Percentiles rank a stretch among this genome's conserved stretches.
Conservation (phyloP, 306 rosid genomes). For the Pterocarpus macrocarpus region DNA sequence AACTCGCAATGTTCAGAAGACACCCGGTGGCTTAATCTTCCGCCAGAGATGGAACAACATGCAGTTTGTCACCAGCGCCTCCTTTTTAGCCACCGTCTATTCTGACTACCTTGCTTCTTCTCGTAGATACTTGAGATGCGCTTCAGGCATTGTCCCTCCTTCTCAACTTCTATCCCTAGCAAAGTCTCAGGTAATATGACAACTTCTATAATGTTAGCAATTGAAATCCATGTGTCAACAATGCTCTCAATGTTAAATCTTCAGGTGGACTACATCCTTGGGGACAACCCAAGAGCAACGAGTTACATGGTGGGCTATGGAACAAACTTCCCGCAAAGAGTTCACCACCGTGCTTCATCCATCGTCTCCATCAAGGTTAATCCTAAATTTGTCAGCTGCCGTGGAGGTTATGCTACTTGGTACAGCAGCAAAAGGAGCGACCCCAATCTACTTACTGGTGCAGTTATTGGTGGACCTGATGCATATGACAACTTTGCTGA, state of each 20-base stretch:
- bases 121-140: slow-evolving; percentile 59
- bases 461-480: slow-evolving; percentile 98
- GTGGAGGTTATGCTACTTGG: slow-evolving; percentile 97
- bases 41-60: slow-evolving; percentile 95
- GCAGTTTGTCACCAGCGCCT: slow-evolving; percentile 91
- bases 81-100: slow-evolving; percentile 85
- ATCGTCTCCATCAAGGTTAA: slow-evolving; percentile 86
- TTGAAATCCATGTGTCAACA: too few species aligned
- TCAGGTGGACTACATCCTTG: slow-evolving; percentile 94
- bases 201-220: too few species aligned
- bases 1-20: slow-evolving; percentile 69
- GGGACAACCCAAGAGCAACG: slow-evolving; percentile 95
- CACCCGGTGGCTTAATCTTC: slow-evolving; percentile 93
- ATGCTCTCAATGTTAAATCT: slow-evolving; percentile 6
- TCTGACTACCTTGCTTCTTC: slow-evolving; percentile 87
- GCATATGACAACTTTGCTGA: slow-evolving; percentile 97
- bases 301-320: slow-evolving; percentile 99
- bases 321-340: slow-evolving; percentile 80
- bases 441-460: slow-evolving; percentile 88
- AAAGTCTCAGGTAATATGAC: slow-evolving; percentile 72
- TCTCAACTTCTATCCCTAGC: slow-evolving; percentile 77
- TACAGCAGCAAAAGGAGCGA: slow-evolving; percentile 75
- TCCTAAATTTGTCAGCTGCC: slow-evolving; percentile 82
- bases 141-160: slow-evolving; percentile 71
- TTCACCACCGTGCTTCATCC: slow-evolving; percentile 94